phyloP scores from a whole-genome alignment of 345 rosid species.

The Turritis glabra region DNA sequence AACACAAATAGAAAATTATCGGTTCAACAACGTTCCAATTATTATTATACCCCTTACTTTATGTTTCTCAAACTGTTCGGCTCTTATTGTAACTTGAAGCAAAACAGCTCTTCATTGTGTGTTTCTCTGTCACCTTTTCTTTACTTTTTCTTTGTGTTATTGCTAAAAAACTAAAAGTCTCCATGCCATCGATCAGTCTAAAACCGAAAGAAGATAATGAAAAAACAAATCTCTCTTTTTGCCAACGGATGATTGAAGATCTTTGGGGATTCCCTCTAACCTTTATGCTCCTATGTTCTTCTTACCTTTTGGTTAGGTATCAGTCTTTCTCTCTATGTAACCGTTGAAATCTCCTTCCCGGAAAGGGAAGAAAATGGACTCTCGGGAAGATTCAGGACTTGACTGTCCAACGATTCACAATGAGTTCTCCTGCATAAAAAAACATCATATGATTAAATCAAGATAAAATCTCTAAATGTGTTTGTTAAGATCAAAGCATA shows the following conservation, averaged over 20 bases:
- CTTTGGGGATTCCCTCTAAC: conserved; percentile 23
- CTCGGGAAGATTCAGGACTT: conserved; percentile 77
- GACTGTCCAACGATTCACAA: conserved; percentile 47
- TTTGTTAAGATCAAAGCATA: conserved; percentile 34
- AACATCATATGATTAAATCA: neutral
- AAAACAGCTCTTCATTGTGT: conserved; percentile 19
- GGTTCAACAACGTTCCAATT: neutral
- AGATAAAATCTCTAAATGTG: neutral
- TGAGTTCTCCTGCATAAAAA: conserved; percentile 10
- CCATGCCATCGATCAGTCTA: conserved; percentile 11
- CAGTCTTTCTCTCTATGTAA: conserved; percentile 50
- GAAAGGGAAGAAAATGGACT: conserved; percentile 77
- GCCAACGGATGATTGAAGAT: conserved; percentile 17
- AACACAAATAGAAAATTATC: neutral
- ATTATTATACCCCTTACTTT: neutral
- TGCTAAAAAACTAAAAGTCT: conserved; percentile 21
- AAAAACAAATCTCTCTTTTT: conserved; percentile 6
- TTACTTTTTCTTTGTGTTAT: conserved; percentile 6
- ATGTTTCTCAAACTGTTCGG: conserved; percentile 1
- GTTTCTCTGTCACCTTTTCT: neutral
- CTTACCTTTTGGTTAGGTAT: conserved; percentile 14
- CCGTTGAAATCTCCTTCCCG: conserved; percentile 67
- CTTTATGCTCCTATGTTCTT: conserved; percentile 37
- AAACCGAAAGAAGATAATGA: conserved; percentile 11
- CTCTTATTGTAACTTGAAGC: neutral